Evolutionary conservation across 2,329 filamentous ascomycete species (phyloP).

Genomic region (Paecilomyces niveus): DNA sequence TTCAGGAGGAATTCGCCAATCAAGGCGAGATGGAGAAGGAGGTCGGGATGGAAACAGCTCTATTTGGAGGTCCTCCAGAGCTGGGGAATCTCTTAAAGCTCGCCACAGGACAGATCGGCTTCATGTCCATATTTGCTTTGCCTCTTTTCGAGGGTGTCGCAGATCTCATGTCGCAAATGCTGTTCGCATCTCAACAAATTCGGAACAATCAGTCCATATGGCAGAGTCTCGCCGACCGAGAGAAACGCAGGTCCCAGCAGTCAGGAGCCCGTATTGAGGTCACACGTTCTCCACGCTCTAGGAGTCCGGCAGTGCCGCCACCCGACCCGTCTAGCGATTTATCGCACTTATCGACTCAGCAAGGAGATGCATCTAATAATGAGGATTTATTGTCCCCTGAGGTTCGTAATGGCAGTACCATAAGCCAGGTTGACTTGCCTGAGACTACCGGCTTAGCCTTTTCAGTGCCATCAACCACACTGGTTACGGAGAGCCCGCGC

Average conservation of each 20-base stretch:
- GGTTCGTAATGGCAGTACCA: slow-evolving; percentile 25
- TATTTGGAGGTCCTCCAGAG: slow-evolving; percentile 72
- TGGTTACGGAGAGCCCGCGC: slow-evolving; percentile 14
- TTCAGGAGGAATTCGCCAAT: slow-evolving; percentile 92
- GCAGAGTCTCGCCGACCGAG: slow-evolving; percentile 30
- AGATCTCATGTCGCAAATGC: slow-evolving; percentile 77
- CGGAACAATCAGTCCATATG: slow-evolving; percentile 69
- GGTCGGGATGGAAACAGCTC: slow-evolving; percentile 76
- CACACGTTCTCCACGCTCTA: slow-evolving; percentile 27
- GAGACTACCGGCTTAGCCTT: slow-evolving; percentile 23
- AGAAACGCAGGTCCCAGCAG: slow-evolving; percentile 17
- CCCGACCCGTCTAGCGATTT: slow-evolving; percentile 6
- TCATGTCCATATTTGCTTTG: slow-evolving; percentile 93
- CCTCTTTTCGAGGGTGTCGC: slow-evolving; percentile 85
- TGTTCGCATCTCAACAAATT: slow-evolving; percentile 77
- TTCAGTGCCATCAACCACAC: slow-evolving; percentile 28
- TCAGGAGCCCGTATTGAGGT: slow-evolving; percentile 11
- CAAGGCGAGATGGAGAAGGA: slow-evolving; percentile 89
- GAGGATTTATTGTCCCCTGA: slow-evolving; percentile 7
- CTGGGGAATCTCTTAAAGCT: slow-evolving; percentile 77
- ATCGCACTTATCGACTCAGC: slow-evolving; percentile 9
- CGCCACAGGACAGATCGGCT: slow-evolving; percentile 81
- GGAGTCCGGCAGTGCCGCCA: slow-evolving; percentile 17
- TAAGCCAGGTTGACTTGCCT: slow-evolving; percentile 26
- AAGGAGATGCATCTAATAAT: slow-evolving; percentile 1